Conservation (phyloP, 179 eudicot genomes). For the Drosera spatulata region DNA sequence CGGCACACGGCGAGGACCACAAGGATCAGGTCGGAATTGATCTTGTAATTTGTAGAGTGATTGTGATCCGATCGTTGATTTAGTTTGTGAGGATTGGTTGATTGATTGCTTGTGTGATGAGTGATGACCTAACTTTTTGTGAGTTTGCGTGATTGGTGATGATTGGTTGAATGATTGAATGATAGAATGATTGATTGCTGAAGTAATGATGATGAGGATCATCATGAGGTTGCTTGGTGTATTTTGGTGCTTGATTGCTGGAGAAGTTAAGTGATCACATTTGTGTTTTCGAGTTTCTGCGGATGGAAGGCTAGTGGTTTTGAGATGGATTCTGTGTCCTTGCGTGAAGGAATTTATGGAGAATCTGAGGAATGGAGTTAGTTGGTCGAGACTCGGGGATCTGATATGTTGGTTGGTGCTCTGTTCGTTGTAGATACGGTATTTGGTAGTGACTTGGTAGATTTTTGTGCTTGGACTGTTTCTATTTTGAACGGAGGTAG, state of each 20-base stretch:
- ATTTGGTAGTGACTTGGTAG: too few species aligned
- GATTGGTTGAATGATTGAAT: too few species aligned
- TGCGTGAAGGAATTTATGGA: background rate
- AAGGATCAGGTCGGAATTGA: conserved; percentile 43
- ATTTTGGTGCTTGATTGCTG: background rate
- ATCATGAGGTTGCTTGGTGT: background rate
- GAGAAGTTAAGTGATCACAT: background rate
- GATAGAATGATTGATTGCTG: conserved; percentile 5
- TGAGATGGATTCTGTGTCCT: background rate
- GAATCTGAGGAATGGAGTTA: background rate
- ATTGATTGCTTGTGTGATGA: too few species aligned
- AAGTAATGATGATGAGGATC: background rate
- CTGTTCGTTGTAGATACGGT: too few species aligned
- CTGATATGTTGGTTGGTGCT: too few species aligned
- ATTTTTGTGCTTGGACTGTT: too few species aligned
- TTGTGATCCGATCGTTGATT: too few species aligned
- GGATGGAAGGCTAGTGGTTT: background rate
- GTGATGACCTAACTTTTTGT: too few species aligned
- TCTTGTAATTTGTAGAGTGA: background rate
- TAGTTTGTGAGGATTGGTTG: too few species aligned
- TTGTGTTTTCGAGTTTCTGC: background rate
- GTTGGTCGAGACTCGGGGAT: too few species aligned
- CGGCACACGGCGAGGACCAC: conserved; percentile 34
- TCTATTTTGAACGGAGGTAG: too few species aligned
- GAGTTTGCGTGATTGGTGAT: too few species aligned